A percentile compares a stretch with the other conserved stretches of the same genome.
Evolutionary conservation across 2,329 filamentous ascomycete species (phyloP).

Genomic region (Neofusicoccum ribis): DNA sequence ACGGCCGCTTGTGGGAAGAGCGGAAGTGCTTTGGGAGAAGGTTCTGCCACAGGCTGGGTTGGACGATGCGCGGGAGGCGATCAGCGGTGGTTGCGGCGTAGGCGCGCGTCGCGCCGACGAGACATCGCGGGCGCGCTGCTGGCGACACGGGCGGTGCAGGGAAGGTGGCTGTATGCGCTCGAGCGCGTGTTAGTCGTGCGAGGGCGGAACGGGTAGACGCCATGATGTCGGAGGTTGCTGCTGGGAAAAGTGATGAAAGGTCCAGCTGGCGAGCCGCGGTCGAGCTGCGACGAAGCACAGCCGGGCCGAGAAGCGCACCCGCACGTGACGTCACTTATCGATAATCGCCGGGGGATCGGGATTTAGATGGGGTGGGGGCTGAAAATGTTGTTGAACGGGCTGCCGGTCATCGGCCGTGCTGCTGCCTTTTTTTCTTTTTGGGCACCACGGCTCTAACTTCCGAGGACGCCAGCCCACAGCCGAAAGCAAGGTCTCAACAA

Average conservation of each 20-base stretch:
- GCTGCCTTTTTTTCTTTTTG: not conserved
- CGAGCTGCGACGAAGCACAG: not conserved
- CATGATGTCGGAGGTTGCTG: not conserved
- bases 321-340: not conserved
- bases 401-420: not conserved
- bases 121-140: constrained; percentile 8
- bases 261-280: not conserved
- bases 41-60: constrained; percentile 40
- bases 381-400: not conserved
- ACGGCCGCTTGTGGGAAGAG: not conserved
- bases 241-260: not conserved
- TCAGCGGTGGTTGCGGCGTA: constrained; percentile 17
- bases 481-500: not conserved
- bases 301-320: not conserved
- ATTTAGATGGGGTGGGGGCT: not conserved
- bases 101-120: constrained; percentile 22
- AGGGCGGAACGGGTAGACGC: not conserved
- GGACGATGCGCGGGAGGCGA: constrained; percentile 37
- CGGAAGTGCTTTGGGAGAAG: constrained; percentile 37
- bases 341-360: not conserved
- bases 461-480: not conserved
- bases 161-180: not conserved
- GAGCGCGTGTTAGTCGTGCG: not conserved
- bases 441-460: not conserved
- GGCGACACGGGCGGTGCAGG: not conserved